These are phyloP conservation scores for Aspergillus japonicus DNA, from an alignment of 2,329 filamentous ascomycete genomes.

Conservation along the genomic window DNA sequence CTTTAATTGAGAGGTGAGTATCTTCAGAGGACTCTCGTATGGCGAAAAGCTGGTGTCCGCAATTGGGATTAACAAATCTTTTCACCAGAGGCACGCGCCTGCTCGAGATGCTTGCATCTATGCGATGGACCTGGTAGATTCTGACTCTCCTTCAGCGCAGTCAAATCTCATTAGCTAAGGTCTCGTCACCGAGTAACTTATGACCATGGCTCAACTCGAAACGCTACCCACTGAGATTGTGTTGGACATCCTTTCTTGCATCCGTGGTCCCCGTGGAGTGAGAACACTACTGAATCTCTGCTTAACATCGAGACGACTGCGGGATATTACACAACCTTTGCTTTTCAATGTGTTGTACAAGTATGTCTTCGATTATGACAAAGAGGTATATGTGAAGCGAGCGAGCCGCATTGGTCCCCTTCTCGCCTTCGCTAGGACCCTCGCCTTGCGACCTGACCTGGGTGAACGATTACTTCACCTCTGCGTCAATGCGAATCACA, in stretches of 20 bases:
- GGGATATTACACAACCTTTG: constrained; percentile 1
- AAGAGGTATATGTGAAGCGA: not conserved
- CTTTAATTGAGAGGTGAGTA: not conserved
- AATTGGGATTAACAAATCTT: not conserved
- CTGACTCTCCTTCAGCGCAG: not conserved
- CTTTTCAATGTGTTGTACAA: constrained; percentile 1
- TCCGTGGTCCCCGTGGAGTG: not conserved
- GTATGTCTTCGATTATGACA: not conserved
- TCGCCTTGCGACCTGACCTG: constrained; percentile 10
- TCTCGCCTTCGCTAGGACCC: constrained; percentile 4
- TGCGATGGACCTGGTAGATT: not conserved
- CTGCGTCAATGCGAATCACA: not conserved
- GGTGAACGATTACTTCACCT: not conserved
- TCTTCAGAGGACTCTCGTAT: not conserved
- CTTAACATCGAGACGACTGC: not conserved
- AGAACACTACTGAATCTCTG: not conserved
- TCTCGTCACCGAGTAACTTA: not conserved
- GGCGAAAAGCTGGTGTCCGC: not conserved
- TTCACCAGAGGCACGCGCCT: not conserved
- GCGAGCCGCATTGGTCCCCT: not conserved
- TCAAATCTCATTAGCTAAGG: not conserved
- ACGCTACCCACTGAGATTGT: not conserved
- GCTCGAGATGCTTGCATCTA: not conserved
- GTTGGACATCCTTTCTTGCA: not conserved
- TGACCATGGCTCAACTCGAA: not conserved